These are phyloP conservation scores for Herpetomonas samuelpessoai DNA, from an alignment of 208 protist species.

Conservation along the genomic window DNA sequence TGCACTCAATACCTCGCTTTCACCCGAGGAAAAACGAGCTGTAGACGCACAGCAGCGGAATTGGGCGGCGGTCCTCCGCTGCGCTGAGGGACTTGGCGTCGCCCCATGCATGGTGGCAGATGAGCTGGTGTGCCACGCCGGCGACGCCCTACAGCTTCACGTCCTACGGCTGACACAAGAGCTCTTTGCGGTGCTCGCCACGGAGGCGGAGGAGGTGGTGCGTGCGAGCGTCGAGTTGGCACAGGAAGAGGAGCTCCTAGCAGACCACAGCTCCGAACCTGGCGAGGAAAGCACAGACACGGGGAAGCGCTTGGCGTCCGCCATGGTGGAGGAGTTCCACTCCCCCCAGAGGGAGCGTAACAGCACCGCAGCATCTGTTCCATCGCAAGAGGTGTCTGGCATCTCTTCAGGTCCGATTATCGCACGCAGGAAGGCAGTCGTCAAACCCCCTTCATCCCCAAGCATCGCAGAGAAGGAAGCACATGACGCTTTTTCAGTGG, in stretches of 20 bases:
- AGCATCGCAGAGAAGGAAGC: too few species aligned
- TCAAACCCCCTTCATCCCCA: too few species aligned
- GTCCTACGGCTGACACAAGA: conserved; percentile 63
- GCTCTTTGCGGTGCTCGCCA: conserved; percentile 67
- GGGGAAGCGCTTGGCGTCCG: too few species aligned
- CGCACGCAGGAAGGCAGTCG: too few species aligned
- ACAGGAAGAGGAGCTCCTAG: background rate
- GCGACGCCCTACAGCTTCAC: conserved; percentile 59
- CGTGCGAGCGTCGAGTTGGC: conserved; percentile 21
- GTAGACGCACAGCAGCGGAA: conserved; percentile 1
- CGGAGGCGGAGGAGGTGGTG: conserved; percentile 56
- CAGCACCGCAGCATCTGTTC: background rate
- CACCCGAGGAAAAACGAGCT: background rate
- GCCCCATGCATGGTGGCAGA: conserved; percentile 34
- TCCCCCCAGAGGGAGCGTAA: background rate
- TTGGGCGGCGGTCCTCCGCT: conserved; percentile 24
- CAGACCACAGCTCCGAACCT: background rate
- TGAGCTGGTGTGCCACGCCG: conserved; percentile 45
- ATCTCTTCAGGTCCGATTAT: too few species aligned
- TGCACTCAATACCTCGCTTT: background rate
- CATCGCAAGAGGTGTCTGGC: too few species aligned
- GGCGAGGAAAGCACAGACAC: too few species aligned
- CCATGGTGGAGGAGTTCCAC: conserved; percentile 12
- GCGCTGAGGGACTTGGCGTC: conserved; percentile 36
- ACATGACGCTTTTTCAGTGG: too few species aligned